phyloP scores from a whole-genome alignment of 179 eudicot species.

The Amaranthus tricolor region DNA sequence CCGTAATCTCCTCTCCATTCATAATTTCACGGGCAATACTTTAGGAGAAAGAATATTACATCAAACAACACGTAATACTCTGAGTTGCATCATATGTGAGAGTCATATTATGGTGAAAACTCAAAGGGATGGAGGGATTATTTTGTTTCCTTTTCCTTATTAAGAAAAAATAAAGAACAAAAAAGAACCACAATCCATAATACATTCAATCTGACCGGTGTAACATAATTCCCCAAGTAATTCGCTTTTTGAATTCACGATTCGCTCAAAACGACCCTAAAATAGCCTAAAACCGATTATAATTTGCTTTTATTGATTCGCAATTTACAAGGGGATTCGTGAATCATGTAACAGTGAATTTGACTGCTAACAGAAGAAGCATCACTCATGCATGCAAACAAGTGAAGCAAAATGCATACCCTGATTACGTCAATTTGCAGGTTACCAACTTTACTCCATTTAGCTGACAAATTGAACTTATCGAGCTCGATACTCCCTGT shows the following conservation, averaged over 20 bases:
- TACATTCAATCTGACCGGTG: background rate
- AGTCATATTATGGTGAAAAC: too few relatives aligned
- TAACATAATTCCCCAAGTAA: background rate
- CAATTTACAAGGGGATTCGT: too few relatives aligned
- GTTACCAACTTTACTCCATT: conserved; percentile 68
- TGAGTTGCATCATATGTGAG: background rate
- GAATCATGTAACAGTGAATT: too few relatives aligned
- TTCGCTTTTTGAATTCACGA: background rate
- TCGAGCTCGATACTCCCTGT: conserved; percentile 55
- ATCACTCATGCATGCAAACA: background rate
- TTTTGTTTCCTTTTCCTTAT: too few relatives aligned
- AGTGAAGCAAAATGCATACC: conserved; percentile 24
- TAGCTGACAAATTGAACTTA: conserved; percentile 51
- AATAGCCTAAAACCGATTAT: too few relatives aligned
- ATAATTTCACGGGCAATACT: background rate
- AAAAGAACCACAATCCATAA: background rate
- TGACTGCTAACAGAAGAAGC: background rate
- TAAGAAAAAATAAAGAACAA: too few relatives aligned
- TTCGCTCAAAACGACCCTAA: too few relatives aligned
- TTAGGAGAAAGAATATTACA: background rate
- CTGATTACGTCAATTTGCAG: conserved; percentile 31
- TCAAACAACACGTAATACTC: background rate
- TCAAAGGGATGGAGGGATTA: too few relatives aligned
- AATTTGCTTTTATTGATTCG: too few relatives aligned
- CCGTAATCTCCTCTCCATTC: background rate